Evolutionary conservation across 2,329 filamentous ascomycete species (phyloP), one percentile per base, ranked within the genome.

Genomic region (Trichoderma lentiforme): DNA sequence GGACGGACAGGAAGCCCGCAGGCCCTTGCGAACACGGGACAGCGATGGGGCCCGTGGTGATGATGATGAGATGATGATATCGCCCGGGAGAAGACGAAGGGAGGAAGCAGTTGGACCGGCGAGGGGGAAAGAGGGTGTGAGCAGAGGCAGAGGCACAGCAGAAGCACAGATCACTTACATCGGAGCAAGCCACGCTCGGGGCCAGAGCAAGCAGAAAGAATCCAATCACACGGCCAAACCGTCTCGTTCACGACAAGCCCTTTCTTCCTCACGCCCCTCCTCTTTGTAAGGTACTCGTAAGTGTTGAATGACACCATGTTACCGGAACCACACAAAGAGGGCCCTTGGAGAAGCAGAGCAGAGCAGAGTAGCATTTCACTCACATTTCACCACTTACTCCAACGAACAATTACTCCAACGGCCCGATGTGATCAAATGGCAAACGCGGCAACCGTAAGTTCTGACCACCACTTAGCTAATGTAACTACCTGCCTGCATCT

Each of bases 21-120:
- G 65, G 53, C 26, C 32, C 34, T 36, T 39, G 26, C 18, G 65
- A 47, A 68, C 65, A 68, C 65, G 65, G 65, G 65, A 68, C 65
- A 43, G 63, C 15, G 43, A 57, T 57, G 47, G 34, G 24, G 63
- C 30, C 47, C n/a, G 21, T 32, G 26, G 26, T 39, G 36, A 30
- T 24, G 47, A 36, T 36, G 30, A 26, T 53, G 30, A 26, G 43
- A 36, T 61, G 57, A 36, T 34, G n/a, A 36, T 66, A 51, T 51
- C n/a, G 43, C 43, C n/a, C 43, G 43, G 5, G n/a, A 51, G 43
- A 24, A 21, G n/a, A 21, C 9, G 9, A 4, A 34, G 28, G 21
- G 18, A 12, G 6, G n/a, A 61, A 24, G 30, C n/a, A 36, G 58
- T 39, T 18, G 28, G 18, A 24, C 6, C 39, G 7, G 30, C n/a